Percentiles rank a stretch among this genome's conserved stretches.
phyloP scores from a whole-genome alignment of 2,329 filamentous ascomycete species.

The Aspergillus viridinutans region DNA sequence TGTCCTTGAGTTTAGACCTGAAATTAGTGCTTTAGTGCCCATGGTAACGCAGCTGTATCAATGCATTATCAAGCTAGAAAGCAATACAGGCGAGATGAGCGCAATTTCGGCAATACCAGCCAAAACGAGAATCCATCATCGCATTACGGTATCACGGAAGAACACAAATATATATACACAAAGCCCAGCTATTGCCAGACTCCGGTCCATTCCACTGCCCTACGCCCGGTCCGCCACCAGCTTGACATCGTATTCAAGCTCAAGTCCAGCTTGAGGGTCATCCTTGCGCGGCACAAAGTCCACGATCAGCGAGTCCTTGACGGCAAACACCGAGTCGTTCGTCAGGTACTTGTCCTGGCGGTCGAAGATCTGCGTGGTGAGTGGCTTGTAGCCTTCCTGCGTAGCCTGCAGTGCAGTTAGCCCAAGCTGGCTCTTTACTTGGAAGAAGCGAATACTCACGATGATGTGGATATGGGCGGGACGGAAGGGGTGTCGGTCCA shows the following conservation, averaged over 20 bases:
- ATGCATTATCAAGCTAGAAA: background rate
- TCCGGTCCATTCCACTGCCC: background rate
- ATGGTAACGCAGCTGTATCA: too few relatives aligned
- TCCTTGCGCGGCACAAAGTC: conserved; percentile 52
- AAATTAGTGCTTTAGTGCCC: background rate
- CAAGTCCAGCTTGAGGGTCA: conserved; percentile 50
- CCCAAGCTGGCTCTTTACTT: background rate
- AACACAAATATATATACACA: background rate
- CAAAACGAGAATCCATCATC: background rate
- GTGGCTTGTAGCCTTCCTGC: conserved; percentile 58
- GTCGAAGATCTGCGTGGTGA: conserved; percentile 78
- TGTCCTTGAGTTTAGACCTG: background rate
- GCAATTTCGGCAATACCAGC: background rate
- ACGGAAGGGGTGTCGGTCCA: conserved; percentile 59
- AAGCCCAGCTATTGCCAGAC: background rate
- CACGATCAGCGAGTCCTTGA: conserved; percentile 56
- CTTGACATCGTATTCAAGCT: conserved; percentile 52
- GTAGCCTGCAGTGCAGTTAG: conserved; percentile 40
- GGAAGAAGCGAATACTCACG: conserved; percentile 32
- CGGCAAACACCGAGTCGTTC: conserved; percentile 57
- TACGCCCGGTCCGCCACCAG: conserved; percentile 26
- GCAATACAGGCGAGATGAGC: too few relatives aligned
- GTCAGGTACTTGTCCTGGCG: conserved; percentile 59
- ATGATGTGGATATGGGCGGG: conserved; percentile 63
- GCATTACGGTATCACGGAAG: conserved; percentile 1